Conservation (phyloP, 441 rosid genomes). For the Arabidopsis lyrata region DNA sequence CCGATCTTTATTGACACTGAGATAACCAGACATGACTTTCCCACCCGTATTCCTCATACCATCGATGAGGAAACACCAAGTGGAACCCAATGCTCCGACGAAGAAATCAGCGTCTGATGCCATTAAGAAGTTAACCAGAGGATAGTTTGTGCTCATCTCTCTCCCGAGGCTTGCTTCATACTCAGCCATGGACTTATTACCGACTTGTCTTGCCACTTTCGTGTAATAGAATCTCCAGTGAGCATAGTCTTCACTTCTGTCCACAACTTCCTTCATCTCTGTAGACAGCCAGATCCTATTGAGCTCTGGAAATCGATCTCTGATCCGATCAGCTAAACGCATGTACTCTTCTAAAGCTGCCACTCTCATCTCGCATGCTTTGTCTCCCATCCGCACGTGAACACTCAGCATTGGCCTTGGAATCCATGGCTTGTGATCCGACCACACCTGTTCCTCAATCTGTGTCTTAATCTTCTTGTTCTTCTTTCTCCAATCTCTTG, state of each 20-base stretch:
- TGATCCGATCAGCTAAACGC: conserved; percentile 68
- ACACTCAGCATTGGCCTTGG: conserved; percentile 91
- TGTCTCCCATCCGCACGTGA: conserved; percentile 98
- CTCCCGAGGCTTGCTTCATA: conserved; percentile 94
- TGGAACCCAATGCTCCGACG: conserved; percentile 92
- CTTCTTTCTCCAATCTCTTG: conserved; percentile 61
- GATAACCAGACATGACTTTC: conserved; percentile 91
- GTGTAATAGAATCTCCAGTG: conserved; percentile 87
- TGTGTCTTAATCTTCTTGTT: conserved; percentile 49
- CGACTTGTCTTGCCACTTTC: conserved; percentile 76
- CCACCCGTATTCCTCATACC: conserved; percentile 98
- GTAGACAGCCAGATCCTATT: conserved; percentile 88
- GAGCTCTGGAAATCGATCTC: conserved; percentile 71
- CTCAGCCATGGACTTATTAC: conserved; percentile 77
- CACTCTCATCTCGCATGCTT: conserved; percentile 92
- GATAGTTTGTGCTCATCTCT: conserved; percentile 89
- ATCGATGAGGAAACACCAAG: conserved; percentile 96
- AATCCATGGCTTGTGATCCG: conserved; percentile 82
- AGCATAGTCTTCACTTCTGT: conserved; percentile 56
- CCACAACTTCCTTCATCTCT: conserved; percentile 91
- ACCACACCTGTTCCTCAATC: conserved; percentile 82
- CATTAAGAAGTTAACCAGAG: conserved; percentile 92
- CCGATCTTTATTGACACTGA: conserved; percentile 90
- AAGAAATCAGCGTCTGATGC: conserved; percentile 89
- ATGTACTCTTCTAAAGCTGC: conserved; percentile 73